A percentile compares a stretch with the other conserved stretches of the same genome.
phyloP scores from a whole-genome alignment of 2,329 filamentous ascomycete genomes.

The Aspergillus quadricinctus region DNA sequence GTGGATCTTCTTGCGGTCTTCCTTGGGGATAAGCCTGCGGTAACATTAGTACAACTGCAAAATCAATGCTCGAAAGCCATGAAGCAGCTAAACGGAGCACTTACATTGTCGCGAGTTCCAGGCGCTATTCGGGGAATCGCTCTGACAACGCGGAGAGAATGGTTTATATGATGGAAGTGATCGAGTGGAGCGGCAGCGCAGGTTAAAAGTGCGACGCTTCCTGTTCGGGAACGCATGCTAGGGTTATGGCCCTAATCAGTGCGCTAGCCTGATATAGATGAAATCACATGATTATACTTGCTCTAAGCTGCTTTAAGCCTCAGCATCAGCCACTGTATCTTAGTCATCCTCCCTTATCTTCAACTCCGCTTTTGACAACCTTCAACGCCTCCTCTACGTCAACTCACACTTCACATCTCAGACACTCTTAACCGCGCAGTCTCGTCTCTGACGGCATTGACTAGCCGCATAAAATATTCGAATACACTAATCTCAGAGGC shows the following conservation, averaged over 20 bases:
- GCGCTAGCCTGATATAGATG: slow-evolving; percentile 3
- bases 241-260: slow-evolving; percentile 28
- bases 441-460: not conserved
- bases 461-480: not conserved
- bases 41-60: slow-evolving; percentile 14
- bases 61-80: not conserved
- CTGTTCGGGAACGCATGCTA: slow-evolving; percentile 23
- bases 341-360: slow-evolving; percentile 10
- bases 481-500: not conserved
- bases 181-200: slow-evolving; percentile 28
- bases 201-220: slow-evolving; percentile 36
- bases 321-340: slow-evolving; percentile 2
- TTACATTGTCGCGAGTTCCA: slow-evolving; percentile 53
- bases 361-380: not conserved
- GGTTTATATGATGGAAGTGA: slow-evolving; percentile 32
- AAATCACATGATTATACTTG: slow-evolving; percentile 5
- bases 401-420: not conserved
- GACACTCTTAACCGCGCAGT: not conserved
- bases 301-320: not conserved
- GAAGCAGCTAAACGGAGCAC: slow-evolving; percentile 9
- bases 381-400: not conserved
- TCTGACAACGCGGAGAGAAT: slow-evolving; percentile 43
- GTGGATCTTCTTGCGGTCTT: slow-evolving; percentile 99
- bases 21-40: slow-evolving; percentile 94
- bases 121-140: slow-evolving; percentile 51